phyloP scores from a whole-genome alignment of 2,329 filamentous ascomycete genomes.

The Xylaria sp. region DNA sequence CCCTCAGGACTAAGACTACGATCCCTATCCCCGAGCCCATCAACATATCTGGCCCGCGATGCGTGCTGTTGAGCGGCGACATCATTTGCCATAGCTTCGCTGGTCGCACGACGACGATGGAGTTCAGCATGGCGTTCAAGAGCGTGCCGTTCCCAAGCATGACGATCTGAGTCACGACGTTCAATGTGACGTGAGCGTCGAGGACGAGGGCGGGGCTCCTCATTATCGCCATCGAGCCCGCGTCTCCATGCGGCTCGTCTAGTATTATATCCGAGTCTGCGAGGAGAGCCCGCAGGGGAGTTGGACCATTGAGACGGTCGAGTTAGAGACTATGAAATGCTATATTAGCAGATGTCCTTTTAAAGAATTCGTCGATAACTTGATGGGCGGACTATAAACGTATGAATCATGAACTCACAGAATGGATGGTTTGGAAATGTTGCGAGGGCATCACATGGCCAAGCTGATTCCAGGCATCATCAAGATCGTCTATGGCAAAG shows the following conservation, averaged over 20 bases:
- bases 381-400: neutral
- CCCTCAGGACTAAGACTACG: conserved; percentile 81
- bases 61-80: neutral
- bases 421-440: neutral
- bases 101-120: neutral
- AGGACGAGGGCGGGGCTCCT: conserved; percentile 8
- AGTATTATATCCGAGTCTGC: neutral
- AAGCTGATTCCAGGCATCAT: conserved; percentile 15
- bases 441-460: neutral
- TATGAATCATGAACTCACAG: conserved; percentile 3
- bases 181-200: conserved; percentile 9
- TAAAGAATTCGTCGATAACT: neutral
- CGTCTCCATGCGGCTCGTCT: conserved; percentile 4
- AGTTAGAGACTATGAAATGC: neutral
- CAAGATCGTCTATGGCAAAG: conserved; percentile 1
- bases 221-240: conserved; percentile 6
- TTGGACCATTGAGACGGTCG: neutral
- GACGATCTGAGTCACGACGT: neutral
- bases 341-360: neutral
- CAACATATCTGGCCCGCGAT: conserved; percentile 52
- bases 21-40: conserved; percentile 86
- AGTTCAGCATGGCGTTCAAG: neutral
- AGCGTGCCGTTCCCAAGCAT: neutral
- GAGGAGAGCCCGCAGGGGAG: neutral
- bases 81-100: neutral